A percentile compares a stretch with the other conserved stretches of the same genome.
Evolutionary conservation across 2,329 filamentous ascomycete species (phyloP).

Genomic region (Colletotrichum endophyticum): DNA sequence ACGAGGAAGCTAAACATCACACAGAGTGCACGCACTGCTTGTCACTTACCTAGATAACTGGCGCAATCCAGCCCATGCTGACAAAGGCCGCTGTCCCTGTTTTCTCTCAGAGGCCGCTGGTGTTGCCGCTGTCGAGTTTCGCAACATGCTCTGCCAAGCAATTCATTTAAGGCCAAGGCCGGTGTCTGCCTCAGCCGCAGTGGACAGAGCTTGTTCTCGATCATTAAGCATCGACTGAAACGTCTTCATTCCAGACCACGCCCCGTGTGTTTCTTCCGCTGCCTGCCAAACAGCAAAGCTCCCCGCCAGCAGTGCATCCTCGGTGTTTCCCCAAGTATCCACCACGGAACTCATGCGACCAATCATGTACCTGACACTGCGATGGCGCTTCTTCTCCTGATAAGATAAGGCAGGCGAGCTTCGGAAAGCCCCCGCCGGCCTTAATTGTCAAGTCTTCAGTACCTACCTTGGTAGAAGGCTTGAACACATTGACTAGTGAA

Average conservation of each 20-base stretch:
- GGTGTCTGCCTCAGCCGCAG: not conserved
- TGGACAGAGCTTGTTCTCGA: not conserved
- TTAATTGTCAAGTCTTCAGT: not conserved
- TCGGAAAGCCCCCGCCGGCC: not conserved
- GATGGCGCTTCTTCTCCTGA: not conserved
- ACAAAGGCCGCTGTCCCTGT: not conserved
- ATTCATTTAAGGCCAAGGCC: not conserved
- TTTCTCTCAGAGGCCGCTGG: not conserved
- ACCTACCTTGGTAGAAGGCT: not conserved
- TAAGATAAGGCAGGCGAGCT: not conserved
- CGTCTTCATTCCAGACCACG: not conserved
- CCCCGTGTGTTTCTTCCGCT: not conserved
- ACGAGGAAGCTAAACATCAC: not conserved
- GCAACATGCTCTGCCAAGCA: not conserved
- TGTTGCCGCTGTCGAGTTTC: not conserved
- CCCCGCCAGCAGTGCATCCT: not conserved
- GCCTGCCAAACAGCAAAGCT: not conserved
- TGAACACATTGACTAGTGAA: not conserved
- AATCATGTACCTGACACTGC: not conserved
- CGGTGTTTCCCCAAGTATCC: not conserved
- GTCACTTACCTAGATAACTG: not conserved
- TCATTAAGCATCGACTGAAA: not conserved
- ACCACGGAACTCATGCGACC: not conserved
- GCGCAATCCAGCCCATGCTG: not conserved
- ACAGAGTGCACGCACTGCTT: not conserved